Conservation (phyloP, 768 basidiomycete species). For the Lactifluus rugatus region DNA sequence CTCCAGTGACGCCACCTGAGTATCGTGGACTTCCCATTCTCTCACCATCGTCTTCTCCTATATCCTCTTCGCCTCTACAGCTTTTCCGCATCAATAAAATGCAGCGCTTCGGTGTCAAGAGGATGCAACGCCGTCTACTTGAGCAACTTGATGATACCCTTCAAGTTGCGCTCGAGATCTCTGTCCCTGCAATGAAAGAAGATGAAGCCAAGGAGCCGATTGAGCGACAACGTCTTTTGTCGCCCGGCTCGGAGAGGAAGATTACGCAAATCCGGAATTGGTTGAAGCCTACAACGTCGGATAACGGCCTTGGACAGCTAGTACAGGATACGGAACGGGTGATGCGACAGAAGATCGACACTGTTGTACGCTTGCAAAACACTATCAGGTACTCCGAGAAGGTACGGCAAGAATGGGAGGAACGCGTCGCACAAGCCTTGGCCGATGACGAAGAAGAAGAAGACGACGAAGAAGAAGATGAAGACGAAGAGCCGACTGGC, state of each 20-base stretch:
- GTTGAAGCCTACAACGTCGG: conserved; percentile 78
- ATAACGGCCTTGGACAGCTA: conserved; percentile 73
- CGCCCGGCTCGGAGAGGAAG: conserved; percentile 81
- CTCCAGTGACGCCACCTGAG: conserved; percentile 57
- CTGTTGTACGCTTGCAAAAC: conserved; percentile 91
- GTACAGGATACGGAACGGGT: conserved; percentile 82
- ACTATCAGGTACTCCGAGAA: conserved; percentile 96
- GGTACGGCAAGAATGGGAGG: conserved; percentile 95
- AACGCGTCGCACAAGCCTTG: conserved; percentile 64
- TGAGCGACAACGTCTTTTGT: conserved; percentile 83
- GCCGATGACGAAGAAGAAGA: conserved; percentile 49
- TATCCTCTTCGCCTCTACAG: conserved; percentile 65
- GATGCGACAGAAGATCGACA: conserved; percentile 89
- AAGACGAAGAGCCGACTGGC: conserved; percentile 24
- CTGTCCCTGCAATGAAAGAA: conserved; percentile 82
- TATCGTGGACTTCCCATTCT: conserved; percentile 86
- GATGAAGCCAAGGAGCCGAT: conserved; percentile 88
- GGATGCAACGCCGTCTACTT: conserved; percentile 68
- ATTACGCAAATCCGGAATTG: conserved; percentile 77
- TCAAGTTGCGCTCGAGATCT: conserved; percentile 67
- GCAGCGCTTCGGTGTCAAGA: conserved; percentile 72
- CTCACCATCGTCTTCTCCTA: conserved; percentile 59
- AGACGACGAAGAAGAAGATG: conserved; percentile 22
- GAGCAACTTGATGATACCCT: conserved; percentile 85
- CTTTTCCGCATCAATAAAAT: conserved; percentile 64